These are phyloP conservation scores for Eragrostis tef DNA, from an alignment of 202 grass and related monocot species.

Conservation along the genomic window DNA sequence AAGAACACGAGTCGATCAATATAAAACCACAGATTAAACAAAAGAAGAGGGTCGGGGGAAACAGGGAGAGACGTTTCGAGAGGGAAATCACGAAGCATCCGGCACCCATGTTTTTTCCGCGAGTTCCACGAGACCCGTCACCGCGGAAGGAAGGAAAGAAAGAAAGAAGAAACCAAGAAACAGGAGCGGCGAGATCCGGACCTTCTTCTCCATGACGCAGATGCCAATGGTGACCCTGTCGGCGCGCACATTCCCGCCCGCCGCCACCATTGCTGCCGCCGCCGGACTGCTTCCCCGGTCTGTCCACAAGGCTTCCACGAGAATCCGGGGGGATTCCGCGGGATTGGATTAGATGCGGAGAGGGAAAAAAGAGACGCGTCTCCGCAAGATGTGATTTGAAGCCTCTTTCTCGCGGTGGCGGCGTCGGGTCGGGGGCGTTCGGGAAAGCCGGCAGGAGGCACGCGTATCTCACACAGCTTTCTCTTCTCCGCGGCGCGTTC, in stretches of 20 bases:
- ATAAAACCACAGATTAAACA: background rate
- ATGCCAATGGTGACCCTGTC: slow-evolving; percentile 84
- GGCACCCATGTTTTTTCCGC: background rate
- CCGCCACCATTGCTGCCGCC: slow-evolving; percentile 50
- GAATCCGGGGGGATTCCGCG: slow-evolving; percentile 34
- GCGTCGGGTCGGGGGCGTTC: background rate
- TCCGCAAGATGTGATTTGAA: slow-evolving; percentile 31
- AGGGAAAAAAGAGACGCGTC: background rate
- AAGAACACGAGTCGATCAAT: slow-evolving; percentile 38
- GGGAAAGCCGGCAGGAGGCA: slow-evolving; percentile 8
- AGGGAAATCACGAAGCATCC: slow-evolving; percentile 16
- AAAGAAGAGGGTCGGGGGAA: background rate
- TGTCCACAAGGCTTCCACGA: slow-evolving; percentile 13
- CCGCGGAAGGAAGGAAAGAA: background rate
- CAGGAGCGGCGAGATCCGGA: slow-evolving; percentile 43
- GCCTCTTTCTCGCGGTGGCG: background rate
- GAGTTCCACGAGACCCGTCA: slow-evolving; percentile 19
- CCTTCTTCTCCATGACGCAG: slow-evolving; percentile 99
- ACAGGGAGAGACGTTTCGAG: background rate
- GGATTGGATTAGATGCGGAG: background rate
- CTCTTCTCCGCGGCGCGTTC: slow-evolving; percentile 18
- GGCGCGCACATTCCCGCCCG: slow-evolving; percentile 46
- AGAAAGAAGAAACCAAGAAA: background rate
- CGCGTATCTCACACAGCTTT: slow-evolving; percentile 27
- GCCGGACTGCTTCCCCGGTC: slow-evolving; percentile 35